A percentile compares a stretch with the other conserved stretches of the same genome.
Conservation (phyloP, 192 early-diverging fungal species). For the Coemansia sp. region DNA sequence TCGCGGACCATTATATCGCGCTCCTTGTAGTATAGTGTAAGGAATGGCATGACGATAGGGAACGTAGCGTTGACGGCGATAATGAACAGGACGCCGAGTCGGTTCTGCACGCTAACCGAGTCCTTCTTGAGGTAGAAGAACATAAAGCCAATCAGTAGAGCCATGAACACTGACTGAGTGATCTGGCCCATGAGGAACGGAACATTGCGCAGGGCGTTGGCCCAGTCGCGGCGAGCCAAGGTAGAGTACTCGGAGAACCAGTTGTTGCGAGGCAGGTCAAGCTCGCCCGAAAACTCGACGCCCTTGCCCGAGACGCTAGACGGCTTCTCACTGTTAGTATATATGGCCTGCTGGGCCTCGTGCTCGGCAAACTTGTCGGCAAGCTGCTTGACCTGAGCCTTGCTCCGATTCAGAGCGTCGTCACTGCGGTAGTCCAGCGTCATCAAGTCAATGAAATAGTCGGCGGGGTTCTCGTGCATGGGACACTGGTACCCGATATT, state of each 20-base stretch:
- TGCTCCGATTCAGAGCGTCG: constrained; percentile 43
- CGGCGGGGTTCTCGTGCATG: constrained; percentile 71
- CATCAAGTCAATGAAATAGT: constrained; percentile 69
- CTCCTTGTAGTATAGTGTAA: constrained; percentile 51
- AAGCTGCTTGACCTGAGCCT: constrained; percentile 47
- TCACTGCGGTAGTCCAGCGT: constrained; percentile 59
- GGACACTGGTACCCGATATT: constrained; percentile 65
- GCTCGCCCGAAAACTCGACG: constrained; percentile 14
- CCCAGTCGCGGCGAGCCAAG: constrained; percentile 58
- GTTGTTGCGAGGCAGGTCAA: constrained; percentile 48
- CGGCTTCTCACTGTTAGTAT: constrained; percentile 14
- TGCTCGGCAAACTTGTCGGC: constrained; percentile 39
- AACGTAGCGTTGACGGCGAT: constrained; percentile 61
- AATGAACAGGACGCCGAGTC: constrained; percentile 54
- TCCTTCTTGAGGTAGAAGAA: constrained; percentile 56
- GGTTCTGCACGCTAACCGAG: constrained; percentile 52
- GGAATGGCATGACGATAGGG: constrained; percentile 62
- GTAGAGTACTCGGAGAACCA: constrained; percentile 59
- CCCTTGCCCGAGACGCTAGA: neutral
- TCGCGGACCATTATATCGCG: constrained; percentile 65
- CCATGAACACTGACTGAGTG: constrained; percentile 47
- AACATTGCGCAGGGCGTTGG: constrained; percentile 49
- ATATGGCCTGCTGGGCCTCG: constrained; percentile 1
- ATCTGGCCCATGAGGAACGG: constrained; percentile 40
- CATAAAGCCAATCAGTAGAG: constrained; percentile 63